Evolutionary conservation across 805 yeast genomes (phyloP).

Genomic region (Yamadazyma sp.): DNA sequence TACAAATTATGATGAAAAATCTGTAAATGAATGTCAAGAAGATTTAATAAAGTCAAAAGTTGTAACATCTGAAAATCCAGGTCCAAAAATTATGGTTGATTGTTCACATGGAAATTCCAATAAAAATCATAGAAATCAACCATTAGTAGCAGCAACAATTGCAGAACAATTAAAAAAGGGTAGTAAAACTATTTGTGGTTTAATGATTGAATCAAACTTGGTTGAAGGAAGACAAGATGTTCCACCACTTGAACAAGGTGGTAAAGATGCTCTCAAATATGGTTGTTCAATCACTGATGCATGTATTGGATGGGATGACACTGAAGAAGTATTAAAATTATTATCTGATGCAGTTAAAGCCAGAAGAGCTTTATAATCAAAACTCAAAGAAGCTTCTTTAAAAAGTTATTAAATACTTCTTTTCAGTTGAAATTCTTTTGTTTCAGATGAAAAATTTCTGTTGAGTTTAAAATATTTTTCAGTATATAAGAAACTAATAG

Average conservation of each 20-base stretch:
- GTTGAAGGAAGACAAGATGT: constrained; percentile 88
- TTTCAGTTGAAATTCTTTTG: too few relatives aligned
- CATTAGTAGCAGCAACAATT: constrained; percentile 79
- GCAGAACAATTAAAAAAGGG: constrained; percentile 82
- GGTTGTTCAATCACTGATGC: constrained; percentile 98
- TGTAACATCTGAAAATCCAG: constrained; percentile 31
- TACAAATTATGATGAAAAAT: constrained; percentile 82
- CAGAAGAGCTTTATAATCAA: constrained; percentile 52
- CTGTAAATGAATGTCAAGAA: constrained; percentile 72
- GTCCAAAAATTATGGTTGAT: constrained; percentile 80
- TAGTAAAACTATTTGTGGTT: constrained; percentile 78
- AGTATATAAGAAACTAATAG: too few relatives aligned
- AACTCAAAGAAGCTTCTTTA: too few relatives aligned
- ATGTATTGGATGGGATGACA: constrained; percentile 89
- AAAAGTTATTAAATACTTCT: too few relatives aligned
- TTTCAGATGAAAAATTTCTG: too few relatives aligned
- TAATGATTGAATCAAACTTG: constrained; percentile 93
- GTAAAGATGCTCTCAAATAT: constrained; percentile 65
- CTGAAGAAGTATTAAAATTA: constrained; percentile 73
- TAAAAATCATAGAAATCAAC: constrained; percentile 94
- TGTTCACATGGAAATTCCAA: constrained; percentile 97
- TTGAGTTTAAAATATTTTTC: too few relatives aligned
- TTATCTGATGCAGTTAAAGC: constrained; percentile 79
- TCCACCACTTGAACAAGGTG: constrained; percentile 47
- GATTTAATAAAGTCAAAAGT: constrained; percentile 46